Evolutionary conservation across 441 rosid species (phyloP), one percentile per base, ranked within the genome.

Genomic region (Brassica balearica): DNA sequence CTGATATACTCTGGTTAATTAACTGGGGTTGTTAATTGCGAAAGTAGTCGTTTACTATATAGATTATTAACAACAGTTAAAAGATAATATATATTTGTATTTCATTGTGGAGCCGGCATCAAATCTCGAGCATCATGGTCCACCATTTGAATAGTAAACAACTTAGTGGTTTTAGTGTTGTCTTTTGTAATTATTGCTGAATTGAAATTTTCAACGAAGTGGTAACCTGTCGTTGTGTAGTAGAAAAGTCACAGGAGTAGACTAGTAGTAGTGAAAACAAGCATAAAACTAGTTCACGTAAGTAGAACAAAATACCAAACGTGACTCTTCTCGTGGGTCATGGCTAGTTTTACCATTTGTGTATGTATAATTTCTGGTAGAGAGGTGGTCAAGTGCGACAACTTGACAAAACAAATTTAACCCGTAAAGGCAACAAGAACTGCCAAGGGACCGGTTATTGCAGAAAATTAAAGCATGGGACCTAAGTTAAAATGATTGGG

Each of bases 171-270:
- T 11, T 12, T 61, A 10, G 74, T 62, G 32, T 22, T 48, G 38
- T 63, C 19, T 56, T 7, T 61, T 56, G 73, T 68, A 71, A 68
- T 67, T 48, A 72, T 78, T 60, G 64, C 1, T 58, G 53, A 38
- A 22, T 6, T 17, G 68, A 19, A 56, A 19, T 3, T 55, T 59
- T 17, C 34, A 60, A 23, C 65, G 6, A 38, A 48, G 68, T 15
- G 58, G 3, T 20, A 59, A 72, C 36, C 3, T 67, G 15, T 72
- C 74, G 71, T 0, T 61, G n/a, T 12, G 10, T 14, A 65, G 72
- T 20, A 58, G 72, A 72, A 41, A 38, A 61, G 60, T 25, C 62
- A 1, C 6, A 32, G 27, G 10, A 3, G 48, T 36, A 36, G 43
- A 2, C 9, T 10, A 7, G 36, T 59, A 36, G 8, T 4, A 7